Evolutionary conservation across 2,329 filamentous ascomycete species (phyloP).

Genomic region (Lecanicillium sp.): DNA sequence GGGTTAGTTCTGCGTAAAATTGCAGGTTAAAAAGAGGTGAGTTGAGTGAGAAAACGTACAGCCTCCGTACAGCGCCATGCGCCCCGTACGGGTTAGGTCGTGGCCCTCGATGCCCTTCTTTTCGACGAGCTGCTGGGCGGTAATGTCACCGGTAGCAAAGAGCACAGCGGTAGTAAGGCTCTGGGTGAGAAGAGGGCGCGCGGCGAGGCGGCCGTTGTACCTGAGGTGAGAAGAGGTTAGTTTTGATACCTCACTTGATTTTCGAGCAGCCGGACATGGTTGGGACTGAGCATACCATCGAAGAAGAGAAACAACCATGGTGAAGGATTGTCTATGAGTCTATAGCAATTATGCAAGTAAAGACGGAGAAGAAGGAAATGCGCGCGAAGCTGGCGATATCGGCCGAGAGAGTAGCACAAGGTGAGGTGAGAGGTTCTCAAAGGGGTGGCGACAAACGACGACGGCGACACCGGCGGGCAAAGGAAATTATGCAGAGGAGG

Average conservation of each 20-base stretch:
- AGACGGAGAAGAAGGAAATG: no score
- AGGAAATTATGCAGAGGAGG: no score
- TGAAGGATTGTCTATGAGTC: not conserved
- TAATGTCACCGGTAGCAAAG: slow-evolving; percentile 84
- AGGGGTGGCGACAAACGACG: no score
- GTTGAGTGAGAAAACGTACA: slow-evolving; percentile 37
- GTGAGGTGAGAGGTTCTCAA: no score
- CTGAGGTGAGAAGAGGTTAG: slow-evolving; percentile 37
- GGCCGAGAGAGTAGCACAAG: no score
- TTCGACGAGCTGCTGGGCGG: slow-evolving; percentile 88
- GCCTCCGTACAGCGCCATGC: slow-evolving; percentile 76
- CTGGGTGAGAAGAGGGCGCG: slow-evolving; percentile 81
- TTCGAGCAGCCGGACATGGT: no score
- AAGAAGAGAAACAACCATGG: slow-evolving; percentile 8
- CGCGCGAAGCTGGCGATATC: no score
- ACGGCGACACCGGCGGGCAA: no score
- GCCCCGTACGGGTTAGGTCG: slow-evolving; percentile 60
- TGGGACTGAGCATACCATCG: slow-evolving; percentile 5
- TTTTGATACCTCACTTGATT: no score
- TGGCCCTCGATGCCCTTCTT: slow-evolving; percentile 70
- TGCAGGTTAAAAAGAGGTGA: slow-evolving; percentile 1
- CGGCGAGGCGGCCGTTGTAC: slow-evolving; percentile 79
- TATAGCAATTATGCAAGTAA: no score
- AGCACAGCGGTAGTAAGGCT: slow-evolving; percentile 84
- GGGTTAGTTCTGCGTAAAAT: no score